phyloP scores from a whole-genome alignment of 805 yeast species.

The Huiozyma sinensis region DNA sequence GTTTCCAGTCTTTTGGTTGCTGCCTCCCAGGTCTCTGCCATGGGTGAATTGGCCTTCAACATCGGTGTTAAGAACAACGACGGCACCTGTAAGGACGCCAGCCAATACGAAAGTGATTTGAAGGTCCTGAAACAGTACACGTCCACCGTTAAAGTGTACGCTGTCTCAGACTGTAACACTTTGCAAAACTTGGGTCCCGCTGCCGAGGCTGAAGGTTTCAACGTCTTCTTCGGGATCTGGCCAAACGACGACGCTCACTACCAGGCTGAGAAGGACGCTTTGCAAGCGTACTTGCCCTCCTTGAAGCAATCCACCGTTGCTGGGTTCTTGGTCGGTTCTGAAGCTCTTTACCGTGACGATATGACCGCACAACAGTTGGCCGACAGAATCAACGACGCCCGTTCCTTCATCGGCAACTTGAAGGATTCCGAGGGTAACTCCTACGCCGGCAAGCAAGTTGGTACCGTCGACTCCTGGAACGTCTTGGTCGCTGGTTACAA shows the following conservation, averaged over 20 bases:
- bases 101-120: conserved; percentile 64
- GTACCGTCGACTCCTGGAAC: conserved; percentile 96
- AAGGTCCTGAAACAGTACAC: conserved; percentile 48
- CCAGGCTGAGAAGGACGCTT: conserved; percentile 61
- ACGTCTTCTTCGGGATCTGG: conserved; percentile 81
- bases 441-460: conserved; percentile 64
- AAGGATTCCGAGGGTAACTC: conserved; percentile 74
- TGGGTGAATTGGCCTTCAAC: conserved; percentile 73
- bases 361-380: conserved; percentile 69
- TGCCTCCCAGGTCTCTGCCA: conserved; percentile 41
- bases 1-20: conserved; percentile 33
- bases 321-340: conserved; percentile 86
- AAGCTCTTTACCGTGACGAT: conserved; percentile 87
- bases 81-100: conserved; percentile 66
- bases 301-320: conserved; percentile 59
- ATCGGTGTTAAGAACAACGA: conserved; percentile 70
- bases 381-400: conserved; percentile 49
- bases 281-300: conserved; percentile 57
- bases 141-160: conserved; percentile 68
- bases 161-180: conserved; percentile 91
- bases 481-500: conserved; percentile 71
- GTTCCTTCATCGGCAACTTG: conserved; percentile 46
- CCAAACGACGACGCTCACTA: conserved; percentile 80
- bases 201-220: conserved; percentile 66
- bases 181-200: conserved; percentile 79